These are phyloP conservation scores for Eucalyptus rudis DNA, from an alignment of 345 rosid species.

Conservation along the genomic window DNA sequence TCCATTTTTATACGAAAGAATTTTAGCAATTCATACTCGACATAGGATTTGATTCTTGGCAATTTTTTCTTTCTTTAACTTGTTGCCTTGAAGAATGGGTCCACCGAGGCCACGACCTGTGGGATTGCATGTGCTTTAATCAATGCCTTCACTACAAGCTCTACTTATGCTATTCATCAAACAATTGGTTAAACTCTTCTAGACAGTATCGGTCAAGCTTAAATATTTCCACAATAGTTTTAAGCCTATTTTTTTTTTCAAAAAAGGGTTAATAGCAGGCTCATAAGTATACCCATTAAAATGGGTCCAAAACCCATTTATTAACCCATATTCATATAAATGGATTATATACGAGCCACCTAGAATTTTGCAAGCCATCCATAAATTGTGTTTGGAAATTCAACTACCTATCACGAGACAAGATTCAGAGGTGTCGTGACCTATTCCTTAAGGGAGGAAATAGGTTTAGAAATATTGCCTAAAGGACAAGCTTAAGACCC, in stretches of 20 bases:
- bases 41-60: neutral
- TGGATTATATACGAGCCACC: too few relatives aligned
- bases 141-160: neutral
- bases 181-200: neutral
- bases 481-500: fast-evolving
- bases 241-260: too few relatives aligned
- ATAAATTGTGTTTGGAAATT: too few relatives aligned
- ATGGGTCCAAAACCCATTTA: too few relatives aligned
- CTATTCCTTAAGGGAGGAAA: fast-evolving
- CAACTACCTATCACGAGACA: neutral
- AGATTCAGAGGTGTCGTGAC: neutral
- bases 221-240: neutral
- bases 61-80: neutral
- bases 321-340: too few relatives aligned
- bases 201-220: fast-evolving
- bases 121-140: neutral
- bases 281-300: too few relatives aligned
- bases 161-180: neutral
- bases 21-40: neutral
- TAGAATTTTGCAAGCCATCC: too few relatives aligned
- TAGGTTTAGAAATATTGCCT: fast-evolving
- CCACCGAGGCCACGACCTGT: neutral
- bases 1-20: too few relatives aligned
- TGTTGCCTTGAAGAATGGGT: neutral
- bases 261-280: too few relatives aligned